Conservation (phyloP, 495 filamentous ascomycete species). For the Penicillium steckii region DNA sequence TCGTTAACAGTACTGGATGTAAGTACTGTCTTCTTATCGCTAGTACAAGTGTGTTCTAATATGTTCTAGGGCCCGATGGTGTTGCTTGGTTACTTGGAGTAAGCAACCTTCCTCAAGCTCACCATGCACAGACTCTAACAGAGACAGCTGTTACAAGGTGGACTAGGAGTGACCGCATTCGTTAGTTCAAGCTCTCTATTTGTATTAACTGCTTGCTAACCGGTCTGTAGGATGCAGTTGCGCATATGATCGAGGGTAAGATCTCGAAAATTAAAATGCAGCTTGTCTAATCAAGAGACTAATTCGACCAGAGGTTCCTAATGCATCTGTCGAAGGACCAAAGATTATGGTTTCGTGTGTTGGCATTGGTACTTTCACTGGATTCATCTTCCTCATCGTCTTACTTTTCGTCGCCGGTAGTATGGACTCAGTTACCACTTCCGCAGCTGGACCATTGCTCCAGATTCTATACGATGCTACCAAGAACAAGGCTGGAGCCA, state of each 20-base stretch:
- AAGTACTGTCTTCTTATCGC: neutral
- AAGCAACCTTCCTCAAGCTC: neutral
- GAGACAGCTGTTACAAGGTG: slow-evolving; percentile 51
- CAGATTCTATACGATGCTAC: slow-evolving; percentile 70
- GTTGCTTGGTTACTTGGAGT: slow-evolving; percentile 58
- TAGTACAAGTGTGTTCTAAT: slow-evolving; percentile 11
- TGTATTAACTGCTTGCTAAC: neutral
- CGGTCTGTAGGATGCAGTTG: slow-evolving; percentile 44
- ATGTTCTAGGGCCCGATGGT: slow-evolving; percentile 50
- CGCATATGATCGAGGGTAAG: slow-evolving; percentile 42
- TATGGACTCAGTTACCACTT: slow-evolving; percentile 54
- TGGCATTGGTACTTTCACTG: slow-evolving; percentile 63
- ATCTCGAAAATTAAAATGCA: too few species aligned
- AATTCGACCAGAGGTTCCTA: slow-evolving; percentile 56
- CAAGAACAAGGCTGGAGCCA: slow-evolving; percentile 56
- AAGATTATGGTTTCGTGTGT: slow-evolving; percentile 72
- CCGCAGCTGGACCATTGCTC: slow-evolving; percentile 60
- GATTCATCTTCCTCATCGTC: slow-evolving; percentile 62
- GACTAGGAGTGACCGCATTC: slow-evolving; percentile 57
- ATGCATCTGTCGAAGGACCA: slow-evolving; percentile 59
- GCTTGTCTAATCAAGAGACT: neutral
- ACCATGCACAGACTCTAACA: neutral
- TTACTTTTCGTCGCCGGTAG: slow-evolving; percentile 61
- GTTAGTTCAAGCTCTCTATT: slow-evolving; percentile 22
- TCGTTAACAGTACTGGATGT: slow-evolving; percentile 57